A percentile compares a stretch with the other conserved stretches of the same genome.
Evolutionary conservation across 2,329 filamentous ascomycete species (phyloP).

Genomic region (Xylaria sp.): DNA sequence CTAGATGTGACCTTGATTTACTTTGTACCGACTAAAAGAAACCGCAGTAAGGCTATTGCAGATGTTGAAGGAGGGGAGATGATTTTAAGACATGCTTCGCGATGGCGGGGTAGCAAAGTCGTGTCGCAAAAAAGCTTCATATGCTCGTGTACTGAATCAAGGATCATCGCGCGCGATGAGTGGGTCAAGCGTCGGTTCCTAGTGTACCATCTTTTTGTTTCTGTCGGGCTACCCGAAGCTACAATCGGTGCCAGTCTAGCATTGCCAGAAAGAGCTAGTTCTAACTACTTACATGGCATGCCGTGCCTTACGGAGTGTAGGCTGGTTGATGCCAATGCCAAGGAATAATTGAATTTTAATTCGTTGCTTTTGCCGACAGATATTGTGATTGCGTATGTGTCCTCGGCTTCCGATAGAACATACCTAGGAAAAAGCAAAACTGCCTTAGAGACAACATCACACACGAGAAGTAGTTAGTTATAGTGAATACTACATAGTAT

Average conservation of each 20-base stretch:
- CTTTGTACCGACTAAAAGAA: background rate
- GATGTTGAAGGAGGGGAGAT: background rate
- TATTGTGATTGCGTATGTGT: constrained; percentile 11
- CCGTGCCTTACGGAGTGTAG: background rate
- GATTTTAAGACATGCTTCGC: background rate
- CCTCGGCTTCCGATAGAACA: background rate
- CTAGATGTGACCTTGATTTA: background rate
- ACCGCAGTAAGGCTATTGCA: background rate
- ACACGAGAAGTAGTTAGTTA: background rate
- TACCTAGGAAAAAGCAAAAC: constrained; percentile 21
- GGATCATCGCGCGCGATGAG: constrained; percentile 25
- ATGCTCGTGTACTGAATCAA: constrained; percentile 4
- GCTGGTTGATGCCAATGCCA: background rate
- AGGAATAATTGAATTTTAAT: background rate
- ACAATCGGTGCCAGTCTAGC: background rate
- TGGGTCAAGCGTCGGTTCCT: constrained; percentile 3
- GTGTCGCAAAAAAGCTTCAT: too few species aligned
- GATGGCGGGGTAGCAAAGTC: background rate
- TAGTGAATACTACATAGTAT: background rate
- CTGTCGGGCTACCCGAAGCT: constrained; percentile 18
- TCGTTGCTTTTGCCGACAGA: constrained; percentile 27
- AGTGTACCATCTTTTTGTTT: constrained; percentile 4
- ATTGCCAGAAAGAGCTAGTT: background rate
- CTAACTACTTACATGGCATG: background rate
- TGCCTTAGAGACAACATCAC: background rate